Percentiles rank a stretch among this genome's conserved stretches.
phyloP scores from a whole-genome alignment of 805 yeast genomes.

The Starmerella bombicola region DNA sequence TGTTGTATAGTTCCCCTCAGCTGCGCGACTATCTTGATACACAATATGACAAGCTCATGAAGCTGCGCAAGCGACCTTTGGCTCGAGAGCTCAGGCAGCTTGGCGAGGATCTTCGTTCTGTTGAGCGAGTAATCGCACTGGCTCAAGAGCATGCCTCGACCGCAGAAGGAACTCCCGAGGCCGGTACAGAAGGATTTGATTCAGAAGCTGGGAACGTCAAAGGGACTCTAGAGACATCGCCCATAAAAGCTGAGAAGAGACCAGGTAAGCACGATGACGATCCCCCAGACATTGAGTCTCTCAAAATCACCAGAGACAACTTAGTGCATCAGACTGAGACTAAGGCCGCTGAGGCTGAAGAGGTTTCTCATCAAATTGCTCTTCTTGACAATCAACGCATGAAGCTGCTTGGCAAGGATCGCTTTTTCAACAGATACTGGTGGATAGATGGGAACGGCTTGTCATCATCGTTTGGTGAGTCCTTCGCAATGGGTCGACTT shows the following conservation, averaged over 20 bases:
- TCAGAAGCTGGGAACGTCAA: background rate
- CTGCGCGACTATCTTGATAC: constrained; percentile 56
- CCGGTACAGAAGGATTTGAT: background rate
- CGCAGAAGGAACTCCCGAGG: constrained; percentile 13
- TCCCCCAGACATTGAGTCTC: background rate
- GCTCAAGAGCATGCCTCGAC: background rate
- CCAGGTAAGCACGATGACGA: background rate
- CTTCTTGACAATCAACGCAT: constrained; percentile 59
- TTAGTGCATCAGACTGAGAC: constrained; percentile 32
- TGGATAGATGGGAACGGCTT: constrained; percentile 87
- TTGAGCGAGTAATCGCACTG: constrained; percentile 1
- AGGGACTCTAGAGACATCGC: background rate
- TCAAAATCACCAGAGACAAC: constrained; percentile 28
- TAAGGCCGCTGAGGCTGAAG: constrained; percentile 37
- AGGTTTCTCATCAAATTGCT: constrained; percentile 45
- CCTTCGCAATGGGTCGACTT: constrained; percentile 63
- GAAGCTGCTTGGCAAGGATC: constrained; percentile 64
- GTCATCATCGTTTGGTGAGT: background rate
- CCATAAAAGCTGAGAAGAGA: background rate
- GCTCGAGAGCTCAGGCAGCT: constrained; percentile 44
- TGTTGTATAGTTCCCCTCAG: constrained; percentile 45
- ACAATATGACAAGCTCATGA: constrained; percentile 51
- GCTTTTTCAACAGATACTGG: constrained; percentile 81
- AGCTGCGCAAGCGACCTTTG: constrained; percentile 50
- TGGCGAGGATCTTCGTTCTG: constrained; percentile 37